Percentiles rank a stretch among this genome's conserved stretches.
Conservation (phyloP, 768 basidiomycete genomes). For the Phallus indusiatus region DNA sequence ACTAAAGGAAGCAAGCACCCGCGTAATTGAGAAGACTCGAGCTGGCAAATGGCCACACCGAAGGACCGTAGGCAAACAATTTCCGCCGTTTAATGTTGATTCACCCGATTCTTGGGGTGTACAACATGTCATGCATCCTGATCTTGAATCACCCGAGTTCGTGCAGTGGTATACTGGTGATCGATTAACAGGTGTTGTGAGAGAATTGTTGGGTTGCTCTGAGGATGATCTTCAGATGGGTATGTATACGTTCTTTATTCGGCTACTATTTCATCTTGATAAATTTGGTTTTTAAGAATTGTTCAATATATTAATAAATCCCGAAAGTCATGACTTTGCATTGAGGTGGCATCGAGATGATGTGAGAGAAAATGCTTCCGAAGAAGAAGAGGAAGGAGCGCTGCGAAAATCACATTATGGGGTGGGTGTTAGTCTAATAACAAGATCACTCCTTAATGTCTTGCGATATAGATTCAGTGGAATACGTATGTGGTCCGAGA, state of each 20-base stretch:
- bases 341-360: conserved; percentile 78
- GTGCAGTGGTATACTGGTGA: conserved; percentile 59
- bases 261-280: too few species aligned
- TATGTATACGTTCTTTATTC: conserved; percentile 17
- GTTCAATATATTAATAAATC: conserved; percentile 71
- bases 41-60: conserved; percentile 53
- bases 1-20: conserved; percentile 42
- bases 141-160: conserved; percentile 49
- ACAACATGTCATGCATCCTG: conserved; percentile 77
- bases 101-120: conserved; percentile 72
- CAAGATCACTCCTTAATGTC: neutral
- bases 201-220: conserved; percentile 44
- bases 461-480: conserved; percentile 55
- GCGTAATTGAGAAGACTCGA: conserved; percentile 44
- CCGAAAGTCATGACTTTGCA: conserved; percentile 52
- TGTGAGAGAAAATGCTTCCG: conserved; percentile 44
- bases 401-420: conserved; percentile 56
- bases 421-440: conserved; percentile 29
- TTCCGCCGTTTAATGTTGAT: conserved; percentile 55
- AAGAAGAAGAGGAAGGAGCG: conserved; percentile 50
- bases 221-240: conserved; percentile 64
- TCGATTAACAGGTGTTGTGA: conserved; percentile 33
- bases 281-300: conserved; percentile 57
- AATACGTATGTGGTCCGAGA: conserved; percentile 50
- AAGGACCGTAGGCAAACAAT: conserved; percentile 69